Percentiles rank a stretch among this genome's conserved stretches.
Evolutionary conservation across 1,139 yeast genomes (phyloP).

Genomic region (Lodderomyces parapsilosis): DNA sequence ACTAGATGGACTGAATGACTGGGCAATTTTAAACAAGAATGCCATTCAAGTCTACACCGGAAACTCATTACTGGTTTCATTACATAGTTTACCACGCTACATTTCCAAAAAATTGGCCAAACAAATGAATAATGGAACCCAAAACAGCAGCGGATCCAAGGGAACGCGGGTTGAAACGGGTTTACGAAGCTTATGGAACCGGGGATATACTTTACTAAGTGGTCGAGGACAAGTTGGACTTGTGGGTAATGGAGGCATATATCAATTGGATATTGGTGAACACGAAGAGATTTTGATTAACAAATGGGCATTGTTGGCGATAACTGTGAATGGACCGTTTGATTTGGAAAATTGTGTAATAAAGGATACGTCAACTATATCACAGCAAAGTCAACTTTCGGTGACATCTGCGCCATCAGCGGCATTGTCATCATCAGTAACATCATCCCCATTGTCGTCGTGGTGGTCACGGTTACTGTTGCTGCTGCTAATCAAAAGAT

Average conservation of each 20-base stretch:
- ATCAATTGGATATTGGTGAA: constrained; percentile 43
- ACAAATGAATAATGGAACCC: constrained; percentile 10
- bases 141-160: neutral
- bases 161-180: constrained; percentile 34
- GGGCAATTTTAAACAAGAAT: constrained; percentile 53
- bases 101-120: constrained; percentile 36
- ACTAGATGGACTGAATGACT: constrained; percentile 59
- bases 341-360: constrained; percentile 40
- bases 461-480: neutral
- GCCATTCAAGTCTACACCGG: constrained; percentile 56
- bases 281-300: constrained; percentile 52
- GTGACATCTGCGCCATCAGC: neutral
- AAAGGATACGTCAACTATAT: constrained; percentile 7
- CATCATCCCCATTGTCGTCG: neutral
- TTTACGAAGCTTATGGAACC: constrained; percentile 25
- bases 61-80: constrained; percentile 44
- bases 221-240: constrained; percentile 62
- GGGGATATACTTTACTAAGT: constrained; percentile 47
- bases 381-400: neutral
- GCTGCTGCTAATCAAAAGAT: neutral
- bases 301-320: constrained; percentile 47
- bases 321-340: constrained; percentile 51
- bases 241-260: constrained; percentile 58
- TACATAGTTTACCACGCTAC: constrained; percentile 35
- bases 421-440: neutral